Evolutionary conservation across 306 rosid species (phyloP), one percentile per base, ranked within the genome.

Genomic region (Astragalus glycyphyllos): DNA sequence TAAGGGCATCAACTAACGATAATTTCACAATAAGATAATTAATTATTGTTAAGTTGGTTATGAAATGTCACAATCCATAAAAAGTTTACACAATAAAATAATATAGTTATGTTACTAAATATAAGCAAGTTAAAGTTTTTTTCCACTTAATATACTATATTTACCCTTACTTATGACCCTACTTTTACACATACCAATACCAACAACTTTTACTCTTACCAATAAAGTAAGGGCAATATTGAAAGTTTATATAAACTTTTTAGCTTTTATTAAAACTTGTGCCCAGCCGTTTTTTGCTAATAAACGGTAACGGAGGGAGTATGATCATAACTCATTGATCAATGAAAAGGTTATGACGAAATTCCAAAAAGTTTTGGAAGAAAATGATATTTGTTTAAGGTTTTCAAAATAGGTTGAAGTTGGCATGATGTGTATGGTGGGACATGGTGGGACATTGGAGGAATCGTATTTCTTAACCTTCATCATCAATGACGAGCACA

Each of bases 11-110:
- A 71, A 44, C 31, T 65, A 69, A 44, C 5, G 62, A 58, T 49
- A 20, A 46, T 26, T 34, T 71, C 10, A 71, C n/a, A 15, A 40
- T 37, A 64, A 40, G 15, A 58, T 77, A 64, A 45, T 26, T 12
- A 45, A 26, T 42, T 67, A 37, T 63, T 64, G 37, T 53, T 46
- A 49, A 11, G 80, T 78, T 64, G 63, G 51, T 74, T 78, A 77
- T 69, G 41, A 78, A 78, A 82, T 29, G 73, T 82, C 86, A 58
- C 75, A 0, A 60, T 82, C 80, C 50, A 77, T 68, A 46, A 68
- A 60, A 32, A 4, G 44, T 42, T 77, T 50, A 53, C 46, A 49
- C 51, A 57, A 20, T 74, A 34, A 69, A 73, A 20, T 54, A 49
- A 32, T 38, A 9, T 11, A n/a, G n/a, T n/a, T n/a, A n/a, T n/a